phyloP scores from a whole-genome alignment of 2,329 filamentous ascomycete species.

The Trichoderma breve region DNA sequence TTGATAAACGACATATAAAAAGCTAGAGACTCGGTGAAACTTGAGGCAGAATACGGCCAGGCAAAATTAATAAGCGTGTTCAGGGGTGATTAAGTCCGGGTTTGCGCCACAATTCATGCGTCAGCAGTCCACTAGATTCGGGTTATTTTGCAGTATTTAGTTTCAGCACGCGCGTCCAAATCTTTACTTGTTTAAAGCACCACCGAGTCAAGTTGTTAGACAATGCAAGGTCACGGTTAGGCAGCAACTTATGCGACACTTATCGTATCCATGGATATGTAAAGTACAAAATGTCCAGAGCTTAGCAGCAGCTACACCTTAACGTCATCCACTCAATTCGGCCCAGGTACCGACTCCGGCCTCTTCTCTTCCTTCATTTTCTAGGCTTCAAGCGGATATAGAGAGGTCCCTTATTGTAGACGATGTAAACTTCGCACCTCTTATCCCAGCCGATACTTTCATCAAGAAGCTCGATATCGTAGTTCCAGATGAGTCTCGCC shows the following conservation, averaged over 20 bases:
- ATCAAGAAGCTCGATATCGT: conserved; percentile 30
- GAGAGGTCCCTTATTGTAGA: conserved; percentile 16
- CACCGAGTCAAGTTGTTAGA: neutral
- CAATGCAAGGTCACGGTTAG: neutral
- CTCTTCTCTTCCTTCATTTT: neutral
- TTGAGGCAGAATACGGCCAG: neutral
- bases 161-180: neutral
- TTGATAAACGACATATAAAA: too few species aligned
- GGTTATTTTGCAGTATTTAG: neutral
- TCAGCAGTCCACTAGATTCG: neutral
- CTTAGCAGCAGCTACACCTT: neutral
- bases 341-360: neutral
- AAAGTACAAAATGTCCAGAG: neutral
- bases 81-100: neutral
- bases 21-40: neutral
- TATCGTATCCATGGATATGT: neutral
- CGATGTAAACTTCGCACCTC: neutral
- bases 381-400: conserved; percentile 4
- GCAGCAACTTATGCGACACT: neutral
- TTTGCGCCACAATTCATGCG: conserved; percentile 8
- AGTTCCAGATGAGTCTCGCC: conserved; percentile 28
- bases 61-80: neutral
- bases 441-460: conserved; percentile 17
- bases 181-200: neutral
- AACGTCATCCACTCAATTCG: neutral